A percentile compares a stretch with the other conserved stretches of the same genome.
phyloP scores from a whole-genome alignment of 495 filamentous ascomycete genomes.

The Lasiosphaeriaceae sp. region DNA sequence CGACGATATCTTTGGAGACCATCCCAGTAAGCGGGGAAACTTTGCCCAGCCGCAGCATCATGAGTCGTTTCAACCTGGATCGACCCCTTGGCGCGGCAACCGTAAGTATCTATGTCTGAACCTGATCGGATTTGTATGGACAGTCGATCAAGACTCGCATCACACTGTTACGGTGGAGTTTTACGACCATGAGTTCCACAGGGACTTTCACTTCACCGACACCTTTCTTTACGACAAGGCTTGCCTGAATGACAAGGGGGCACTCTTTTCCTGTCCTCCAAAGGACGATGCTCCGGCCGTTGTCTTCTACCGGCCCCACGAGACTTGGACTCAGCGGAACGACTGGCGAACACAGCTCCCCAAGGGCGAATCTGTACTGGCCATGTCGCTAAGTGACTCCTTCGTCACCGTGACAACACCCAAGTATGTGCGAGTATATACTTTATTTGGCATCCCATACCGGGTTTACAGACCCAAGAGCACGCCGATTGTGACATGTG shows the following conservation, averaged over 20 bases:
- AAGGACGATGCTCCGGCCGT: conserved; percentile 65
- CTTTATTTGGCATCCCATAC: conserved; percentile 84
- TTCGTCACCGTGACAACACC: conserved; percentile 79
- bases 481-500: conserved; percentile 82
- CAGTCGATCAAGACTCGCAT: conserved; percentile 90
- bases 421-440: conserved; percentile 88
- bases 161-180: conserved; percentile 97
- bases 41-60: conserved; percentile 68
- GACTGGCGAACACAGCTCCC: conserved; percentile 90
- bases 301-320: conserved; percentile 95
- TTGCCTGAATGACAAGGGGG: conserved; percentile 78
- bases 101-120: conserved; percentile 91
- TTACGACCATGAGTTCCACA: conserved; percentile 85
- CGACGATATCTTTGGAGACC: conserved; percentile 33
- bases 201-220: conserved; percentile 97
- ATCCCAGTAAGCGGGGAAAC: conserved; percentile 40
- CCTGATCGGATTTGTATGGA: conserved; percentile 92
- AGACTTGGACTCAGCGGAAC: conserved; percentile 86
- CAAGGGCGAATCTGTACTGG: conserved; percentile 70
- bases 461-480: conserved; percentile 88
- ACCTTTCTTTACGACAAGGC: conserved; percentile 93
- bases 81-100: conserved; percentile 92
- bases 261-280: conserved; percentile 80
- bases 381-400: conserved; percentile 87
- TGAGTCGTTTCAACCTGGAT: conserved; percentile 83